These are phyloP conservation scores for Osmanthus fragrans DNA, from an alignment of 257 asterid genomes.

Conservation along the genomic window DNA sequence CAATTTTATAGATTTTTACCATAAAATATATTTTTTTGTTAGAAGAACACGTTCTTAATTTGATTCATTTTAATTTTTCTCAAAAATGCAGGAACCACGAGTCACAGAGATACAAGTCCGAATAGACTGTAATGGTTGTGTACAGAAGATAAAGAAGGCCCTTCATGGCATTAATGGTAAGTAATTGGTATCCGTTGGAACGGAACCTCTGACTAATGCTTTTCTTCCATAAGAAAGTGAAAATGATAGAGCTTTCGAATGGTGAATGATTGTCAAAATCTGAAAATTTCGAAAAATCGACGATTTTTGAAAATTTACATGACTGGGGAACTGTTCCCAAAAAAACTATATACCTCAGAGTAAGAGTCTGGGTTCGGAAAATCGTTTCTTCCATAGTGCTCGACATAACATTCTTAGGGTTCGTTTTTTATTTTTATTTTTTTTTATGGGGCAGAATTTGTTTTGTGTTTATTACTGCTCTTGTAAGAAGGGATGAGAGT, in stretches of 20 bases:
- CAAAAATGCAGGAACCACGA: slow-evolving; percentile 55
- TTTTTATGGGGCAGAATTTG: neutral
- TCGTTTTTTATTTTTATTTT: neutral
- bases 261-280: no score
- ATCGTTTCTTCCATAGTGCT: no score
- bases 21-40: neutral
- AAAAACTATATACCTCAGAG: no score
- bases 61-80: neutral
- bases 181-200: slow-evolving; percentile 9
- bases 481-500: neutral
- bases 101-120: slow-evolving; percentile 73
- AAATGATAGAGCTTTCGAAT: no score
- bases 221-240: no score
- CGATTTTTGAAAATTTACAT: no score
- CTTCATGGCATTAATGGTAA: slow-evolving; percentile 66
- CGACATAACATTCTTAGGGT: neutral
- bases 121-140: slow-evolving; percentile 89
- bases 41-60: neutral
- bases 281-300: no score
- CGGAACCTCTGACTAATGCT: neutral
- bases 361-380: no score
- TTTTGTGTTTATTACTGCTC: neutral
- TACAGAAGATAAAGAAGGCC: slow-evolving; percentile 83
- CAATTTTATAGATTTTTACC: neutral
- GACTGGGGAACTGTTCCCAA: no score